These are phyloP conservation scores for Avena sativa DNA, from an alignment of 176 grass and related monocot species.

Conservation along the genomic window DNA sequence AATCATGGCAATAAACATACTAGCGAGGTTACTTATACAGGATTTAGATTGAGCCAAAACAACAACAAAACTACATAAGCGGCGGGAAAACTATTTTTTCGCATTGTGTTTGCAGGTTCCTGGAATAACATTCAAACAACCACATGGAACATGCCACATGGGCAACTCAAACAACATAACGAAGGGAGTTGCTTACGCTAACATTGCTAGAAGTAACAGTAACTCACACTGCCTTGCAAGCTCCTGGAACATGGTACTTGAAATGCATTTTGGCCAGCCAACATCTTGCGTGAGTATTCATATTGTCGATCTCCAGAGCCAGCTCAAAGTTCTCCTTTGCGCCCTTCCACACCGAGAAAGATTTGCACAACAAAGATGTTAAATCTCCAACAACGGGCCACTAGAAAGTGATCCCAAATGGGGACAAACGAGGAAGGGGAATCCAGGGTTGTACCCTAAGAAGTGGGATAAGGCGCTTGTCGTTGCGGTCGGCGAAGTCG, in stretches of 20 bases:
- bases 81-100: neutral
- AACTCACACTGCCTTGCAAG: conserved; percentile 88
- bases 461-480: conserved; percentile 79
- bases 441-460: conserved; percentile 60
- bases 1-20: neutral
- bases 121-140: neutral
- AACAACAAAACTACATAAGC: neutral
- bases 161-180: neutral
- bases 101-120: neutral
- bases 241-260: conserved; percentile 94
- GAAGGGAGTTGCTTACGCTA: neutral
- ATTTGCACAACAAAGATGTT: conserved; percentile 28
- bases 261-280: conserved; percentile 97
- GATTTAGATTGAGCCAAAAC: conserved; percentile 2
- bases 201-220: conserved; percentile 6
- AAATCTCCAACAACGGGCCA: neutral
- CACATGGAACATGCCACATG: conserved; percentile 3
- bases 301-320: conserved; percentile 84
- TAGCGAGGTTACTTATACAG: neutral
- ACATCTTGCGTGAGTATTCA: conserved; percentile 85
- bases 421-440: neutral
- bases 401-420: neutral
- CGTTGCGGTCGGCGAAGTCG: conserved; percentile 80
- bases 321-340: conserved; percentile 95
- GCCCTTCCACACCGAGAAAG: conserved; percentile 48